Conservation (phyloP, 2,329 filamentous ascomycete species). For the Colletotrichum trifolii region DNA sequence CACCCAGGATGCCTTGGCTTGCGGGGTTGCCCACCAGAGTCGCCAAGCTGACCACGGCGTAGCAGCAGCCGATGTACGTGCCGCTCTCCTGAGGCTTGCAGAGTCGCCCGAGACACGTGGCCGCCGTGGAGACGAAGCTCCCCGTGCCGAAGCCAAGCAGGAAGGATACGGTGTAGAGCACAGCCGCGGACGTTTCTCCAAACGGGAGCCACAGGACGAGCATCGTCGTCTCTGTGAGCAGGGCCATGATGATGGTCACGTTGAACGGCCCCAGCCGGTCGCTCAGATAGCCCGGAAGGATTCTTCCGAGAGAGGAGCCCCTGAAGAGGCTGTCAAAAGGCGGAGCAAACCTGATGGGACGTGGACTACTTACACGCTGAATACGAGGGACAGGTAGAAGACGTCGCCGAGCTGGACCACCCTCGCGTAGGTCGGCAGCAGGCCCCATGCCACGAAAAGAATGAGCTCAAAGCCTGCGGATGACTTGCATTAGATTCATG, state of each 20-base stretch:
- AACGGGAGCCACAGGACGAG: conserved; percentile 43
- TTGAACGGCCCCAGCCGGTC: conserved; percentile 42
- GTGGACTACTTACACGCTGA: conserved; percentile 44
- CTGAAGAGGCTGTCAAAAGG: conserved; percentile 23
- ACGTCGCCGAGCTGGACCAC: conserved; percentile 39
- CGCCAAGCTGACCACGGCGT: conserved; percentile 43
- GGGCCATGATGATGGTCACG: conserved; percentile 41
- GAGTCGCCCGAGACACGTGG: conserved; percentile 42
- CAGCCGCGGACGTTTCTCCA: conserved; percentile 37
- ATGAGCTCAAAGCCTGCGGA: conserved; percentile 44
- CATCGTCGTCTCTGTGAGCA: conserved; percentile 40
- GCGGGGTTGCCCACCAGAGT: conserved; percentile 32
- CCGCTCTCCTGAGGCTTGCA: conserved; percentile 40
- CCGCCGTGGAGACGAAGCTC: conserved; percentile 39
- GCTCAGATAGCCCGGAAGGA: conserved; percentile 40
- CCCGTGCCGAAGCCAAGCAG: conserved; percentile 45
- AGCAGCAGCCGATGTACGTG: conserved; percentile 45
- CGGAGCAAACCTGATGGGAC: neutral
- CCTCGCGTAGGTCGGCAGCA: conserved; percentile 44
- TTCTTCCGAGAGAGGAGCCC: conserved; percentile 44
- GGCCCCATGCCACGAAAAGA: conserved; percentile 45
- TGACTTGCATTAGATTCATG: conserved; percentile 10
- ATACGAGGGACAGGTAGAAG: conserved; percentile 44
- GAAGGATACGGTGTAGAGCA: conserved; percentile 41
- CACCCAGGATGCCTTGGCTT: conserved; percentile 27